These are phyloP conservation scores for Chrysanthemum lavandulifolium DNA, from an alignment of 129 eudicot genomes.

Conservation along the genomic window DNA sequence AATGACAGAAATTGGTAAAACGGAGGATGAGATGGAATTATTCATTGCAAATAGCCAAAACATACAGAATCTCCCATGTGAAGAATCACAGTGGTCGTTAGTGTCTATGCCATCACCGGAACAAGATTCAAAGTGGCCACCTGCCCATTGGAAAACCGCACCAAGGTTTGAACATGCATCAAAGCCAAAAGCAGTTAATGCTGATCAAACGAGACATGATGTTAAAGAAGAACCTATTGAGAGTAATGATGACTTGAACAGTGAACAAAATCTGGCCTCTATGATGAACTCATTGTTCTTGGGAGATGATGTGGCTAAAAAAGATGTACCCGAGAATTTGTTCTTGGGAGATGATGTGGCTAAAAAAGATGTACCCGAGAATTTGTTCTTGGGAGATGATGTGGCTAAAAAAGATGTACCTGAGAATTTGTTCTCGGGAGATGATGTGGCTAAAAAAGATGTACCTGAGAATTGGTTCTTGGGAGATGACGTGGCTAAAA, in stretches of 20 bases:
- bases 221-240: constrained; percentile 12
- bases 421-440: too few species aligned
- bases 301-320: not conserved
- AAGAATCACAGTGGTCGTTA: constrained; percentile 68
- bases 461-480: too few species aligned
- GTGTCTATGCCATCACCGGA: constrained; percentile 25
- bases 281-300: constrained; percentile 14
- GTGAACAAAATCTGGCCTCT: constrained; percentile 26
- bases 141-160: constrained; percentile 80
- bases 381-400: too few species aligned
- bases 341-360: too few species aligned
- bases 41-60: constrained; percentile 76
- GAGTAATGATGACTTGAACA: constrained; percentile 21
- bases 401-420: too few species aligned
- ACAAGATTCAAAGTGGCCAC: constrained; percentile 72
- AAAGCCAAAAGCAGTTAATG: constrained; percentile 26
- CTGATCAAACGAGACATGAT: constrained; percentile 9
- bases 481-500: too few species aligned
- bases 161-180: constrained; percentile 56
- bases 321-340: too few species aligned
- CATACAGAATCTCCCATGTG: constrained; percentile 62
- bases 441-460: too few species aligned
- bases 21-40: constrained; percentile 66
- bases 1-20: constrained; percentile 81
- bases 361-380: too few species aligned